Evolutionary conservation across 495 filamentous ascomycete genomes (phyloP), one percentile per base, ranked within the genome.

Genomic region (Halenospora varia): DNA sequence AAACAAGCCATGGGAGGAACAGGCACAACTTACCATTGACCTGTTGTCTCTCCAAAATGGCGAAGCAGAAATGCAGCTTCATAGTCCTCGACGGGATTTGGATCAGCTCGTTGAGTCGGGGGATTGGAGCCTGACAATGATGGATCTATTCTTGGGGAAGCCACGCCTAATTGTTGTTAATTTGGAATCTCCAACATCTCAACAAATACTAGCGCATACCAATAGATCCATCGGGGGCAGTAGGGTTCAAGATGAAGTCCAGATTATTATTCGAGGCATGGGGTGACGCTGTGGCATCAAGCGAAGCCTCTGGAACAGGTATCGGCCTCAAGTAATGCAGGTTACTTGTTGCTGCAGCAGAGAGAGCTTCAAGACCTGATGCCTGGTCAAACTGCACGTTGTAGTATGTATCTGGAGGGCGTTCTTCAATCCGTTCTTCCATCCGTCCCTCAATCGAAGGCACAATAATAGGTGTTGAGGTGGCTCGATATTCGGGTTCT

Each of bases 51-150:
- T 3, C 80, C 77, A 67, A 82, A 86, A 69, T 85, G 80, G 18
- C 83, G 76, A 56, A 86, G 64, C 8, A 86, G 71, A 63, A 80
- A 85, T n/a, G 80, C 76, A 19, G 80, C 70, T 61, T 86, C 82
- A 51, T 80, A 76, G 44, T 83, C 78, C 18, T 73, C 73, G 53
- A 81, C 77, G 15, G 72, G 68, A 25, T 69, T 55, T 13, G 61
- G 53, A 6, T 26, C 63, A 17, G 54, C 41, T 24, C 18, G 3
- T 3, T 19, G n/a, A 15, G 17, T n/a, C 23, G 48, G 10, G 6
- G 19, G 20, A 9, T 52, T 39, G 1, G 60, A 59, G n/a, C 42
- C n/a, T n/a, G 42, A 25, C 15, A 57, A 48, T 1, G 22, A 17
- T 8, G 62, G 62, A 41, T 65, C 62, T 23, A 65, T 56, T 1